phyloP scores from a whole-genome alignment of 2,329 filamentous ascomycete species.

The Geoglossum cookeanum region DNA sequence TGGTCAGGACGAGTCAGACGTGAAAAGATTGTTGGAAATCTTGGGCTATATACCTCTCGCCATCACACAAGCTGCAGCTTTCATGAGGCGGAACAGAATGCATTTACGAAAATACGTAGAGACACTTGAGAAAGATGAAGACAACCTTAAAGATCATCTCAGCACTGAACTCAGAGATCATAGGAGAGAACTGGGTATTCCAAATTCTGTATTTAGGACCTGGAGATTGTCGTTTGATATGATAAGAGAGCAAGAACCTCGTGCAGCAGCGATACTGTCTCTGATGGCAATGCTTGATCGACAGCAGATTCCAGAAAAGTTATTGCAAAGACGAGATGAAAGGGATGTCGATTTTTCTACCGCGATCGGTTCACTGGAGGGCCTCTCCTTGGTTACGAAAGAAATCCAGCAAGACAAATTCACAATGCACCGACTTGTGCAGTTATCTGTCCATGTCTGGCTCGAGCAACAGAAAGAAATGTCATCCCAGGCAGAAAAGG shows the following conservation, averaged over 20 bases:
- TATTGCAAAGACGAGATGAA: slow-evolving; percentile 7
- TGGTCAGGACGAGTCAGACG: background rate
- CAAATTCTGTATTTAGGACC: slow-evolving; percentile 10
- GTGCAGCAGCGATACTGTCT: slow-evolving; percentile 8
- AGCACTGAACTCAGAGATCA: slow-evolving; percentile 8
- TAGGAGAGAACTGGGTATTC: slow-evolving; percentile 8
- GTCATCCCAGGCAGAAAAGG: background rate
- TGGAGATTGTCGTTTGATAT: slow-evolving; percentile 11
- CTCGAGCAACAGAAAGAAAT: background rate
- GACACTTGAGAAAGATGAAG: slow-evolving; percentile 3
- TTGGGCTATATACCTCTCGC: slow-evolving; percentile 10
- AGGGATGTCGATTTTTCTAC: slow-evolving; percentile 5
- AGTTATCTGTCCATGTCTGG: slow-evolving; percentile 1
- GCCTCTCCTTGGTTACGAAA: slow-evolving; percentile 11
- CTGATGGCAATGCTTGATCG: slow-evolving; percentile 10
- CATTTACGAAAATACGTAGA: slow-evolving; percentile 8
- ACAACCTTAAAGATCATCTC: slow-evolving; percentile 7
- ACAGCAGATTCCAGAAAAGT: slow-evolving; percentile 8
- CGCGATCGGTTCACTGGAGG: slow-evolving; percentile 10
- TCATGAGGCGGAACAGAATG: slow-evolving; percentile 9
- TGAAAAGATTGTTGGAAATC: slow-evolving; percentile 5
- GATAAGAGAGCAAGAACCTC: slow-evolving; percentile 5
- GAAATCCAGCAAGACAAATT: slow-evolving; percentile 5
- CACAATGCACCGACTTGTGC: too few relatives aligned
- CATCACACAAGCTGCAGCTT: slow-evolving; percentile 11